Conservation (phyloP, 805 yeast genomes). For the Yamadazyma laniorum region DNA sequence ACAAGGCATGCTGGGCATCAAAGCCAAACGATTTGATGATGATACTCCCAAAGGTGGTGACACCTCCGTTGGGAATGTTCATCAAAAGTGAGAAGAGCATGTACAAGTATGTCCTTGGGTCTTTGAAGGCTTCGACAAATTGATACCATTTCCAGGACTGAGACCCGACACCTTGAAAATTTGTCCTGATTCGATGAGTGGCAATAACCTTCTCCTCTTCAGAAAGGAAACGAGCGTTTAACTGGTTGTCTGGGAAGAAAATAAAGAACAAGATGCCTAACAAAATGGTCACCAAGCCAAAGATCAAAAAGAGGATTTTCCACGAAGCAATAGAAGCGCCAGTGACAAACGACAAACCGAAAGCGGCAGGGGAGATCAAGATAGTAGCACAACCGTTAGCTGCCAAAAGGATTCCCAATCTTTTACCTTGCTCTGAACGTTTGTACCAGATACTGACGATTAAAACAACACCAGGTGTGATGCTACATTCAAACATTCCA, state of each 20-base stretch:
- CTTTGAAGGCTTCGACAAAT: constrained; percentile 31
- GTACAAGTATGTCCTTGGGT: constrained; percentile 11
- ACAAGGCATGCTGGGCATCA: not conserved
- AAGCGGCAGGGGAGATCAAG: constrained; percentile 45
- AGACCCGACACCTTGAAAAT: constrained; percentile 42
- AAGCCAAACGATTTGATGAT: constrained; percentile 22
- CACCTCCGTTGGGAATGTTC: constrained; percentile 14
- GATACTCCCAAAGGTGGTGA: constrained; percentile 33
- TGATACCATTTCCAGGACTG: constrained; percentile 33
- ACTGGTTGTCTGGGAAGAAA: constrained; percentile 21
- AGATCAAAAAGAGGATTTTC: constrained; percentile 56
- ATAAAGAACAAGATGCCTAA: constrained; percentile 46
- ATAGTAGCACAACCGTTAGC: constrained; percentile 41
- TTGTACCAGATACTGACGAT: constrained; percentile 31
- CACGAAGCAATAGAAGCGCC: constrained; percentile 44
- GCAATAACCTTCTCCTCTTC: constrained; percentile 32
- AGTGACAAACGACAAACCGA: constrained; percentile 18
- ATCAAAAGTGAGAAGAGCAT: not conserved
- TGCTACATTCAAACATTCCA: constrained; percentile 35
- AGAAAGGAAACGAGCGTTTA: constrained; percentile 25
- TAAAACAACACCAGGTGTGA: constrained; percentile 32
- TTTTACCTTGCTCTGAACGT: constrained; percentile 21
- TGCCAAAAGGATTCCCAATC: constrained; percentile 17
- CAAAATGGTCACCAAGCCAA: constrained; percentile 55
- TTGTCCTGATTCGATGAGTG: constrained; percentile 26